phyloP scores from a whole-genome alignment of 352 stramenopile genomes.

The Albugo laibachii region DNA sequence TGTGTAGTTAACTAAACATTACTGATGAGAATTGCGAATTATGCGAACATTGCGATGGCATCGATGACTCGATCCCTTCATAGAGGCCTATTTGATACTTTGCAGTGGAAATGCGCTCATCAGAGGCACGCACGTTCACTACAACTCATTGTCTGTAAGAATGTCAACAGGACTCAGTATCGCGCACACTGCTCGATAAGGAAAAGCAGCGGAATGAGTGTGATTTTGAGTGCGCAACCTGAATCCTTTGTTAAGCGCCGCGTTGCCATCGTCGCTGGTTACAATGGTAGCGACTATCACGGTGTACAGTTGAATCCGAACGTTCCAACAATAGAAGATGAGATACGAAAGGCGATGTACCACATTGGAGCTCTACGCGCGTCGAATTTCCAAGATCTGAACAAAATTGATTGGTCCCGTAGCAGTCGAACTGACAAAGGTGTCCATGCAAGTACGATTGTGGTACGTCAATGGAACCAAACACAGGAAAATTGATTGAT shows the following conservation, averaged over 20 bases:
- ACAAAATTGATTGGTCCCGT: conserved; percentile 79
- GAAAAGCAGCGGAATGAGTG: no score
- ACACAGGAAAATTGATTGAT: not conserved
- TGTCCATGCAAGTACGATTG: conserved; percentile 78
- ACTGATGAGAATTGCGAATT: no score
- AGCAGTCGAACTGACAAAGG: conserved; percentile 85
- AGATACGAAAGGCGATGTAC: conserved; percentile 61
- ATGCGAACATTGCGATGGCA: no score
- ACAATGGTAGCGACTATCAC: conserved; percentile 57
- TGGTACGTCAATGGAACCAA: conserved; percentile 21
- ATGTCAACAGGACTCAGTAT: no score
- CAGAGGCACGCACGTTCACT: no score
- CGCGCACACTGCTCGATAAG: no score
- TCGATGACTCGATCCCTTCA: no score
- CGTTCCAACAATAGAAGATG: conserved; percentile 70
- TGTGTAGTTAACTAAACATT: no score
- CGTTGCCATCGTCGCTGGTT: conserved; percentile 69
- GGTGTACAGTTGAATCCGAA: conserved; percentile 61
- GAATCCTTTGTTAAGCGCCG: conserved; percentile 55
- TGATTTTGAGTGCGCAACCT: not conserved
- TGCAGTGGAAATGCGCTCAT: no score
- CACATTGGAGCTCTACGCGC: conserved; percentile 63
- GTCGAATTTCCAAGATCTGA: conserved; percentile 73
- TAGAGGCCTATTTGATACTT: no score
- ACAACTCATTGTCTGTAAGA: no score